Conservation (phyloP, 1,284 basidiomycete genomes). For the Irpex sp. region DNA sequence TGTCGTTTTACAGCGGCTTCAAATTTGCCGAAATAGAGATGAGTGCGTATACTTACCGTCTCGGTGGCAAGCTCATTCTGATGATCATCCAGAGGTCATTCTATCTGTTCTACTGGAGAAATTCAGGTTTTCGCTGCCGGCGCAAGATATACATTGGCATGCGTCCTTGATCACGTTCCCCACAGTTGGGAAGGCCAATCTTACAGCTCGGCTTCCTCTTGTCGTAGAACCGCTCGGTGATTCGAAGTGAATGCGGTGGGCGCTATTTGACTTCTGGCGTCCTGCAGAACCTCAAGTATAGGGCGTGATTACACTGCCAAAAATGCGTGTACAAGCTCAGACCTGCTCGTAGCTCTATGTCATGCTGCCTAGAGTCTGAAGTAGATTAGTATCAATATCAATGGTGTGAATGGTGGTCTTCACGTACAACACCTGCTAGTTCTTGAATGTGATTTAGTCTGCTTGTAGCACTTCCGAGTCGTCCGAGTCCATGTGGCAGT, state of each 20-base stretch:
- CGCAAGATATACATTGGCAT: constrained; percentile 7
- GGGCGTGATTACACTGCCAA: no score
- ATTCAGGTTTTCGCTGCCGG: constrained; percentile 4
- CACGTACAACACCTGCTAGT: no score
- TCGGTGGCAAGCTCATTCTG: not conserved
- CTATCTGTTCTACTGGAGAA: constrained; percentile 4
- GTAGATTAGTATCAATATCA: not conserved
- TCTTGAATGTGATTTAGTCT: constrained; percentile 10
- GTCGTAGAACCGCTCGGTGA: not conserved
- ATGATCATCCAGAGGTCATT: constrained; percentile 3
- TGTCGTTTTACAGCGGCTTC: constrained; percentile 8
- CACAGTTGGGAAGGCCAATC: constrained; percentile 2
- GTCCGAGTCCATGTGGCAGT: not conserved
- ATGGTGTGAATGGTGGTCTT: no score
- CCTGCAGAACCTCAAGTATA: no score
- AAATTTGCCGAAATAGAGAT: constrained; percentile 13
- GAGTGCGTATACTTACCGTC: constrained; percentile 4
- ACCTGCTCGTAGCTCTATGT: not conserved
- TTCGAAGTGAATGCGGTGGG: no score
- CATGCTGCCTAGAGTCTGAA: not conserved
- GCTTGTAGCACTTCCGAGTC: not conserved
- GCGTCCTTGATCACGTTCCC: constrained; percentile 2
- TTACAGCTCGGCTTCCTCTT: not conserved
- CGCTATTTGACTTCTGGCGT: no score
- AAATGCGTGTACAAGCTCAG: not conserved